Evolutionary conservation across 108 stramenopile genomes (phyloP).

Genomic region (Conticribra weissflogii): DNA sequence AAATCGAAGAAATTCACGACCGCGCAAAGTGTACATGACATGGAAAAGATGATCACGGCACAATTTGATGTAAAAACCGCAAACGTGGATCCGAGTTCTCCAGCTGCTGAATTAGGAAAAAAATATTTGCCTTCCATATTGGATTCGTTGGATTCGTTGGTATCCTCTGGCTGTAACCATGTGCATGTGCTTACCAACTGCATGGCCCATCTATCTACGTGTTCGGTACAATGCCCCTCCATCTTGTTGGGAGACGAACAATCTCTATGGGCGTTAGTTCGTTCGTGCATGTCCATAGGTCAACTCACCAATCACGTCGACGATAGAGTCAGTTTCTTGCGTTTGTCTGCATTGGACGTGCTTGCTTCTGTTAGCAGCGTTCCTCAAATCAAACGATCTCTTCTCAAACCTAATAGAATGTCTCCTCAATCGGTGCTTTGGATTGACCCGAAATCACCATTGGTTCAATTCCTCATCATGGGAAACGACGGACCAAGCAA

Average conservation of each 20-base stretch:
- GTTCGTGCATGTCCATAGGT: constrained; percentile 51
- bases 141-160: constrained; percentile 21
- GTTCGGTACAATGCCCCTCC: constrained; percentile 52
- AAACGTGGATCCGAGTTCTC: constrained; percentile 32
- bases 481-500: constrained; percentile 21
- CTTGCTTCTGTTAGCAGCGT: constrained; percentile 54
- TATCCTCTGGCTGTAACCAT: constrained; percentile 20
- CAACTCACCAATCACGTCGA: constrained; percentile 6
- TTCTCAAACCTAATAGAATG: constrained; percentile 7
- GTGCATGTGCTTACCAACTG: constrained; percentile 14
- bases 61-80: constrained; percentile 12
- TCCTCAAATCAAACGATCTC: constrained; percentile 51
- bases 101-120: constrained; percentile 35
- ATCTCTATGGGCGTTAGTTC: constrained; percentile 39
- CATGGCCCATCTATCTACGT: constrained; percentile 31
- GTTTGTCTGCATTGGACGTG: constrained; percentile 58
- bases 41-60: constrained; percentile 9
- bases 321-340: constrained; percentile 18
- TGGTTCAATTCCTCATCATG: constrained; percentile 43
- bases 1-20: constrained; percentile 39
- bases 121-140: constrained; percentile 28
- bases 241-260: constrained; percentile 54
- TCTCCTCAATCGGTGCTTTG: constrained; percentile 6
- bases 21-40: constrained; percentile 21
- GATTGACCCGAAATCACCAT: constrained; percentile 20